Percentiles rank a stretch among this genome's conserved stretches.
phyloP scores from a whole-genome alignment of 805 yeast species.

The Barnettozyma sp. region DNA sequence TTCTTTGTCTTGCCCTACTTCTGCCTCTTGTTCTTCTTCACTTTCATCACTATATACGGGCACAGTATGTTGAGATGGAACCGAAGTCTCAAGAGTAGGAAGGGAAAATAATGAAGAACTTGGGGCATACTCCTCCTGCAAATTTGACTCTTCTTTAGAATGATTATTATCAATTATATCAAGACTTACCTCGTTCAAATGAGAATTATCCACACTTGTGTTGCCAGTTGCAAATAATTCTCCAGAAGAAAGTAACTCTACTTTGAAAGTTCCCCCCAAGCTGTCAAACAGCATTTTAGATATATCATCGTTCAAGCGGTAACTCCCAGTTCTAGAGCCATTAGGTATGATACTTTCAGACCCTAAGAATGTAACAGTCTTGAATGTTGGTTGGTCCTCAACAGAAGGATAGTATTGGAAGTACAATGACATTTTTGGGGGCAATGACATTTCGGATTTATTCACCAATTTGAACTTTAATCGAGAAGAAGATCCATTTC shows the following conservation, averaged over 20 bases:
- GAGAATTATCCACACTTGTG: background rate
- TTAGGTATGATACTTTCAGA: background rate
- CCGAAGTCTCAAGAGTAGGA: background rate
- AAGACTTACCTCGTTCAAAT: slow-evolving; percentile 1
- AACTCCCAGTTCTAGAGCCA: slow-evolving; percentile 2
- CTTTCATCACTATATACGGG: background rate
- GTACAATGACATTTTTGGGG: slow-evolving; percentile 1
- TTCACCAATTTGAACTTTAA: slow-evolving; percentile 3
- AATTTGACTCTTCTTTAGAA: too few species aligned
- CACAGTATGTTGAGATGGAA: background rate
- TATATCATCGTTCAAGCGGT: slow-evolving; percentile 1
- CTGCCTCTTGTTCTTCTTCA: background rate
- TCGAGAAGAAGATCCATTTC: background rate
- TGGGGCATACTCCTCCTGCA: background rate
- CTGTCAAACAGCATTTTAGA: background rate
- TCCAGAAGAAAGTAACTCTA: slow-evolving; percentile 1
- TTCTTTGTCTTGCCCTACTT: too few species aligned
- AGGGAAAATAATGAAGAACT: background rate
- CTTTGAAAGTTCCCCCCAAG: background rate
- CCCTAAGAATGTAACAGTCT: background rate
- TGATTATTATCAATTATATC: background rate
- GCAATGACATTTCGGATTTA: background rate
- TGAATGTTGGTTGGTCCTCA: background rate
- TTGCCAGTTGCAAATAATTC: background rate
- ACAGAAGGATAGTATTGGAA: background rate